Percentiles rank a stretch among this genome's conserved stretches.
These are phyloP conservation scores for Trichoderma sp. DNA, from an alignment of 2,329 filamentous ascomycete genomes.

Conservation along the genomic window DNA sequence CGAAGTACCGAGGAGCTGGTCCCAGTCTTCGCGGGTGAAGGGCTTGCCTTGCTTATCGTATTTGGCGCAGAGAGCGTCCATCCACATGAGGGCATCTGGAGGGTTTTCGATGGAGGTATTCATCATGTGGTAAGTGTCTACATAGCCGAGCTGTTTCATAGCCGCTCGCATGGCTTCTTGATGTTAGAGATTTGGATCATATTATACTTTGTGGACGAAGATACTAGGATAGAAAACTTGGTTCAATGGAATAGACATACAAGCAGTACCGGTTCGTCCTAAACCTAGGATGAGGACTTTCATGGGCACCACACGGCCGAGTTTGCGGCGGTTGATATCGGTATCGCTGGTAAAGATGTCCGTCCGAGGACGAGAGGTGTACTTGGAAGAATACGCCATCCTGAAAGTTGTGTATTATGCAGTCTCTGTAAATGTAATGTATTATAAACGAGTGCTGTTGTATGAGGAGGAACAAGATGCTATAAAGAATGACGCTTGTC, in stretches of 20 bases:
- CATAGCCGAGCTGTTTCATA: conserved; percentile 65
- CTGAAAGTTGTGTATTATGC: neutral
- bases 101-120: conserved; percentile 63
- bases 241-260: conserved; percentile 40
- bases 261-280: conserved; percentile 70
- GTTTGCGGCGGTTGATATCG: conserved; percentile 66
- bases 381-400: conserved; percentile 36
- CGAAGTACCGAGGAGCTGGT: conserved; percentile 66
- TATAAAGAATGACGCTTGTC: neutral
- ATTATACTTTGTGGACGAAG: neutral
- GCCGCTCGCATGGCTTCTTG: conserved; percentile 61
- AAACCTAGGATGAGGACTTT: conserved; percentile 66
- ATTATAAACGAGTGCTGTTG: neutral
- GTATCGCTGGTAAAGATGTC: conserved; percentile 67
- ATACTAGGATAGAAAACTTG: neutral
- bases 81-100: conserved; percentile 66
- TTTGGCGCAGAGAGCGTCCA: conserved; percentile 63
- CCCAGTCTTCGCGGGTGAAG: conserved; percentile 68
- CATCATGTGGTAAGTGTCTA: conserved; percentile 75
- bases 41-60: conserved; percentile 35
- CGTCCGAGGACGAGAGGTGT: conserved; percentile 47
- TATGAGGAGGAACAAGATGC: neutral
- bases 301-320: conserved; percentile 67
- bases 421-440: neutral
- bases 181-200: neutral